A percentile compares a stretch with the other conserved stretches of the same genome.
Conservation (phyloP, 805 yeast species). For the Ogataea pignaliae region DNA sequence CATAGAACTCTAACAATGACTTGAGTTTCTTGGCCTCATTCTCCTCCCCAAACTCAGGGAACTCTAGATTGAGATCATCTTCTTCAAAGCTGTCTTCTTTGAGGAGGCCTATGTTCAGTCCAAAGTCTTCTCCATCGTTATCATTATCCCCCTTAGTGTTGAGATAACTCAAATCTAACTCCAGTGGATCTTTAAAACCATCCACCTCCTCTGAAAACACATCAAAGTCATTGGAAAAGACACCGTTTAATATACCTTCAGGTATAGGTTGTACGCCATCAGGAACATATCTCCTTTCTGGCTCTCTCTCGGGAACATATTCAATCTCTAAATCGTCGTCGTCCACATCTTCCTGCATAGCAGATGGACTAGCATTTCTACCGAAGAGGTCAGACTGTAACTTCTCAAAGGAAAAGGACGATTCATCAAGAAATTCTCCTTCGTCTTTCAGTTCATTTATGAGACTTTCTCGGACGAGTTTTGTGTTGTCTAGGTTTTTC, state of each 20-base stretch:
- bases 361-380: not conserved
- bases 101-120: not conserved
- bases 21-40: slow-evolving; percentile 16
- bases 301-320: slow-evolving; percentile 35
- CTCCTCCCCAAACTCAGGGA: slow-evolving; percentile 21
- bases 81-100: slow-evolving; percentile 2
- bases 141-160: slow-evolving; percentile 1
- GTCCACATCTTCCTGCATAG: slow-evolving; percentile 6
- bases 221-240: slow-evolving; percentile 15
- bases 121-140: slow-evolving; percentile 4
- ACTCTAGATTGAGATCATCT: slow-evolving; percentile 21
- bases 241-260: slow-evolving; percentile 25
- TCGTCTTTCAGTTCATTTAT: slow-evolving; percentile 8
- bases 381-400: too few species aligned
- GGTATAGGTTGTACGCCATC: slow-evolving; percentile 38
- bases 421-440: slow-evolving; percentile 5
- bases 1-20: slow-evolving; percentile 16
- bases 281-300: slow-evolving; percentile 41
- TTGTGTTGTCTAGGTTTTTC: slow-evolving; percentile 14
- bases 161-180: slow-evolving; percentile 17
- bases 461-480: not conserved
- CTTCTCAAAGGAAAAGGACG: not conserved
- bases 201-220: slow-evolving; percentile 2
- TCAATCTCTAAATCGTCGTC: slow-evolving; percentile 42
- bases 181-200: slow-evolving; percentile 20